Conservation (phyloP, 2,329 filamentous ascomycete species). For the Pseudogymnoascus sp. region DNA sequence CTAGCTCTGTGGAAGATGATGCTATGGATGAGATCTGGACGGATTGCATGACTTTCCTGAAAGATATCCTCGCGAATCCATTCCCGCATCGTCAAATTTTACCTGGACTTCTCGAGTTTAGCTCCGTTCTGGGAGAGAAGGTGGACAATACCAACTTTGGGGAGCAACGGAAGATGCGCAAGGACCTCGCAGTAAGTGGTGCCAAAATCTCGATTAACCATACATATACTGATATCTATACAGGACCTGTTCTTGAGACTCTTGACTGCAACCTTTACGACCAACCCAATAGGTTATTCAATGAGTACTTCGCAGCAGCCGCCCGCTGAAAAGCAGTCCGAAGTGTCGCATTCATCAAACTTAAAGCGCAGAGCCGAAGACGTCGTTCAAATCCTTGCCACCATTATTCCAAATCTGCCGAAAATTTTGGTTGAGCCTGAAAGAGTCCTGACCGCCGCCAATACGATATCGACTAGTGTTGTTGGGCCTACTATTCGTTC, state of each 20-base stretch:
- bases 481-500: constrained; percentile 75
- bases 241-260: constrained; percentile 84
- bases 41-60: constrained; percentile 84
- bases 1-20: constrained; percentile 85
- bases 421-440: constrained; percentile 82
- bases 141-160: constrained; percentile 97
- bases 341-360: constrained; percentile 25
- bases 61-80: constrained; percentile 84
- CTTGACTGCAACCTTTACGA: constrained; percentile 89
- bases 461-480: constrained; percentile 73
- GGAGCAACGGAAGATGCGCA: constrained; percentile 84
- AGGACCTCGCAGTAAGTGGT: constrained; percentile 69
- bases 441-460: constrained; percentile 68
- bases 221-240: constrained; percentile 23
- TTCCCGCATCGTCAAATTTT: constrained; percentile 90
- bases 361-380: constrained; percentile 52
- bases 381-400: constrained; percentile 69
- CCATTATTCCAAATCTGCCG: constrained; percentile 70
- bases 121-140: constrained; percentile 83
- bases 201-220: not conserved
- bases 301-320: constrained; percentile 43
- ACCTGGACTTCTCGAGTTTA: constrained; percentile 78
- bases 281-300: constrained; percentile 65
- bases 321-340: constrained; percentile 32
- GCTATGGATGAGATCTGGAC: constrained; percentile 97